These are phyloP conservation scores for Calonectria hongkongensis DNA, from an alignment of 2,329 filamentous ascomycete species.

Conservation along the genomic window DNA sequence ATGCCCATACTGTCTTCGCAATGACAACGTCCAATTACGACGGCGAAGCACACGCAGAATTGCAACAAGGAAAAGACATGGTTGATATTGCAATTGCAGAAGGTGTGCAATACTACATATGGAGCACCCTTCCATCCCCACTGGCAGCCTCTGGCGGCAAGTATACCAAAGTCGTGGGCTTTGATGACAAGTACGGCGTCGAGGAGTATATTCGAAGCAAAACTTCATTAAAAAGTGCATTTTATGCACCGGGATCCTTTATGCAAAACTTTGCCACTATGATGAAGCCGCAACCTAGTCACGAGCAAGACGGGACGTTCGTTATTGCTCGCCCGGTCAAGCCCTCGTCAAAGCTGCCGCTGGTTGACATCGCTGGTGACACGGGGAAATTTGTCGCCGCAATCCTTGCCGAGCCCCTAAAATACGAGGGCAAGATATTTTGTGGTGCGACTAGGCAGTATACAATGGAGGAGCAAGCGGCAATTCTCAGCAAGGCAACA, in stretches of 20 bases:
- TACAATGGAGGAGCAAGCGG: constrained; percentile 17
- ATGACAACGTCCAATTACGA: constrained; percentile 13
- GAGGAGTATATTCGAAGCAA: constrained; percentile 20
- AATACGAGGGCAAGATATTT: constrained; percentile 5
- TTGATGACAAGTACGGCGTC: constrained; percentile 10
- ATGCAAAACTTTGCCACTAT: constrained; percentile 18
- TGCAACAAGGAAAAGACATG: constrained; percentile 6
- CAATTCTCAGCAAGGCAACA: constrained; percentile 3
- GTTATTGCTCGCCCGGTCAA: background rate
- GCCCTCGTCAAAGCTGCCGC: background rate
- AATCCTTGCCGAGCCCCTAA: constrained; percentile 5
- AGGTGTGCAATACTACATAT: constrained; percentile 11
- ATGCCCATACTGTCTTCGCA: constrained; percentile 13
- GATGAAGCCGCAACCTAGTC: background rate
- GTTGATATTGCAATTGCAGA: background rate
- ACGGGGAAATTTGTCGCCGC: constrained; percentile 11
- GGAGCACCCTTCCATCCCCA: constrained; percentile 2
- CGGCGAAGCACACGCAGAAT: background rate
- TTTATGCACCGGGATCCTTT: constrained; percentile 5
- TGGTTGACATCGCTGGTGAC: constrained; percentile 4
- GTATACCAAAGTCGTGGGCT: constrained; percentile 16
- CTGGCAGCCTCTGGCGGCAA: background rate
- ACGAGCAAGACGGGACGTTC: background rate
- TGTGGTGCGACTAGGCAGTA: constrained; percentile 5
- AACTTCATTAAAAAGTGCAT: background rate